phyloP scores from a whole-genome alignment of 495 filamentous ascomycete genomes.

The Annulohypoxylon bovei region DNA sequence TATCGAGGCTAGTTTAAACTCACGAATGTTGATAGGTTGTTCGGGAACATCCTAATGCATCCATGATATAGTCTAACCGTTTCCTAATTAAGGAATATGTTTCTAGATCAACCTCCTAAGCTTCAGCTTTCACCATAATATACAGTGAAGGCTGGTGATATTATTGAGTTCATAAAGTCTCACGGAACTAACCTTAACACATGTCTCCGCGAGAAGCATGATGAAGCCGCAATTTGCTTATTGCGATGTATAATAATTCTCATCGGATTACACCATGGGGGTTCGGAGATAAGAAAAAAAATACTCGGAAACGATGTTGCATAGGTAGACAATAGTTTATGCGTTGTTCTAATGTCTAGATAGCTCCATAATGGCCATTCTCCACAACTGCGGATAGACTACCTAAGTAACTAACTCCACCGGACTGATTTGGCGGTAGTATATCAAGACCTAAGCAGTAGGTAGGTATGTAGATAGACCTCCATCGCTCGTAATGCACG shows the following conservation, averaged over 20 bases:
- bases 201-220: neutral
- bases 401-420: neutral
- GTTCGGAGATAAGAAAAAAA: neutral
- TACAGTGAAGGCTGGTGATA: neutral
- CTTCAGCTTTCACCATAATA: neutral
- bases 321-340: neutral
- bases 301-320: neutral
- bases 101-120: neutral
- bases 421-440: neutral
- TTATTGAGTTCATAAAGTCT: neutral
- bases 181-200: neutral
- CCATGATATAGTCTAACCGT: neutral
- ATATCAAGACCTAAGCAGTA: neutral
- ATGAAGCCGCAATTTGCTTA: no score
- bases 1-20: neutral
- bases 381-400: neutral
- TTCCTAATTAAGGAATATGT: neutral
- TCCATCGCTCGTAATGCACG: neutral
- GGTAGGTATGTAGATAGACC: neutral
- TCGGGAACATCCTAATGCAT: neutral
- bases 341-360: neutral
- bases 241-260: no score
- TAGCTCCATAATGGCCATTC: neutral
- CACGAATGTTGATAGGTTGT: neutral
- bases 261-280: neutral